Percentiles rank a stretch among this genome's conserved stretches.
Evolutionary conservation across 352 stramenopile species (phyloP).

Genomic region (Pythium rishiriense): DNA sequence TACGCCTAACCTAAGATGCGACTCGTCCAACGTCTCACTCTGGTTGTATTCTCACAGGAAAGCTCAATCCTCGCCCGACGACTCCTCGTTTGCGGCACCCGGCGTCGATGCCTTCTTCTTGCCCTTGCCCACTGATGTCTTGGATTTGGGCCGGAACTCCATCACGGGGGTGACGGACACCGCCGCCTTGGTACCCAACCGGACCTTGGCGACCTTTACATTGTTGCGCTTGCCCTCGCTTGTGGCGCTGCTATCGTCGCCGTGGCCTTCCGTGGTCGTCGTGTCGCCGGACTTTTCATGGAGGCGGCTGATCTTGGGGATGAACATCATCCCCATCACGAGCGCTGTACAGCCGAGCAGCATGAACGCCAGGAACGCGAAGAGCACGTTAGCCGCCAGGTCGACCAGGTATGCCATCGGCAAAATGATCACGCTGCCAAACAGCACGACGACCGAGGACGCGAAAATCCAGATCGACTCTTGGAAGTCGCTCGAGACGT

Average conservation of each 20-base stretch:
- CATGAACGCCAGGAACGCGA: slow-evolving; percentile 21
- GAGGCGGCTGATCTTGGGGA: slow-evolving; percentile 22
- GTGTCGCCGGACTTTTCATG: slow-evolving; percentile 14
- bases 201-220: slow-evolving; percentile 22
- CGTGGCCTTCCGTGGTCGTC: not conserved
- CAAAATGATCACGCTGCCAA: slow-evolving; percentile 30
- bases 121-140: not conserved
- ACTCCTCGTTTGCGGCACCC: too few relatives aligned
- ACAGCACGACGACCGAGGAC: slow-evolving; percentile 25
- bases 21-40: too few relatives aligned
- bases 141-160: slow-evolving; percentile 16
- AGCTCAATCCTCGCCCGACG: too few relatives aligned
- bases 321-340: slow-evolving; percentile 30
- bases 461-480: slow-evolving; percentile 42
- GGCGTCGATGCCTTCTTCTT: not conserved
- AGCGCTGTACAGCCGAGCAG: slow-evolving; percentile 19
- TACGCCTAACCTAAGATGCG: too few relatives aligned
- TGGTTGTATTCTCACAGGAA: too few relatives aligned
- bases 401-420: slow-evolving; percentile 36
- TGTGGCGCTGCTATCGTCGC: slow-evolving; percentile 3
- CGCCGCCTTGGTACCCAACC: slow-evolving; percentile 27
- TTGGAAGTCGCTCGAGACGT: slow-evolving; percentile 47
- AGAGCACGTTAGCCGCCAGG: slow-evolving; percentile 24
- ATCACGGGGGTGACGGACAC: slow-evolving; percentile 23
- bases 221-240: slow-evolving; percentile 5